These are phyloP conservation scores for Inga laurina DNA, from an alignment of 306 rosid genomes.

Conservation along the genomic window DNA sequence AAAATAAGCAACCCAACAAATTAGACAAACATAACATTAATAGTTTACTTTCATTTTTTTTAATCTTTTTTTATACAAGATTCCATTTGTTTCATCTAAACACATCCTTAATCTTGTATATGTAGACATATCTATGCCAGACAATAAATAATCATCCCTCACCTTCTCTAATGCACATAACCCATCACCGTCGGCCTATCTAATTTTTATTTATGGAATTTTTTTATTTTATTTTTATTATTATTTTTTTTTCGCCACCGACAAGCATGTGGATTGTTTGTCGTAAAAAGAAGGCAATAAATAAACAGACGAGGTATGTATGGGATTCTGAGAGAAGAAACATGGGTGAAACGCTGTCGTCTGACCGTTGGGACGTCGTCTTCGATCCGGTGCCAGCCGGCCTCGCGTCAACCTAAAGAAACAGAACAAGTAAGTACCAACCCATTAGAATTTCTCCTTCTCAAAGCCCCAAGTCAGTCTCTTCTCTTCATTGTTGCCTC, in stretches of 20 bases:
- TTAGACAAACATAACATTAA: too few species aligned
- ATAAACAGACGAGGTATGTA: background rate
- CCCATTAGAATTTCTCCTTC: background rate
- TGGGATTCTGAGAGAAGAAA: background rate
- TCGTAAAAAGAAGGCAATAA: background rate
- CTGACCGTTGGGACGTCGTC: background rate
- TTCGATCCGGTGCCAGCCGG: background rate
- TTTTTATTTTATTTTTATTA: too few species aligned
- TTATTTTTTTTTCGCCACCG: background rate
- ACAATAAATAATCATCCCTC: too few species aligned
- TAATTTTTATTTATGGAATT: too few species aligned
- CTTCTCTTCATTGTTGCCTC: background rate
- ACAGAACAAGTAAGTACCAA: background rate
- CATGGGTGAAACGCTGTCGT: constrained; percentile 4
- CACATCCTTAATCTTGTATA: too few species aligned
- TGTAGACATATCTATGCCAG: too few species aligned
- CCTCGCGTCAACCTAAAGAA: constrained; percentile 2
- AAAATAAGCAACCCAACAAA: too few species aligned
- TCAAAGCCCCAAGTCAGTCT: background rate
- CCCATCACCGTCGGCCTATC: too few species aligned
- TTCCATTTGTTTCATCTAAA: too few species aligned
- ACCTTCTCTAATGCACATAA: too few species aligned
- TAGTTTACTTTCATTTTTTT: too few species aligned
- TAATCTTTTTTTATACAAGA: too few species aligned
- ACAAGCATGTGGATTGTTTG: background rate